Base-by-base conservation (phyloP, 805 yeast genomes). In the Lipomyces oligophaga region DNA sequence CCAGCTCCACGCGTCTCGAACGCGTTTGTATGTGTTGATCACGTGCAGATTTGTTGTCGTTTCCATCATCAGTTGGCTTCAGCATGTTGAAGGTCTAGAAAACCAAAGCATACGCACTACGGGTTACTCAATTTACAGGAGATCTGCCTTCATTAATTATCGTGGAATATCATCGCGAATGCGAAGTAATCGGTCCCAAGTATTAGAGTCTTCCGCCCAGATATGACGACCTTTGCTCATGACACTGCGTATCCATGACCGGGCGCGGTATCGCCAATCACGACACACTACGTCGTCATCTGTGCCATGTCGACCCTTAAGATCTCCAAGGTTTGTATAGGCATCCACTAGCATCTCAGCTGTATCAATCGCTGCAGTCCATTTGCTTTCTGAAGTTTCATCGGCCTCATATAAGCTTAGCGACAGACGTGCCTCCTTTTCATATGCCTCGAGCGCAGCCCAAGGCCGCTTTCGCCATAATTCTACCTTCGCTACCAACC, bases 181-280 rank as follows among this genome's bases (percentile, higher is more conserved):
- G 26, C 74, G 77, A 45, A 70, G 66, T 45, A 88, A 66, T 52
- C 71, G 73, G 34, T 80, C 78, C 85, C 90, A 88, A 1, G 87
- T 93, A 28, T 76, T 81, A 2, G 83, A 72, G 52, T 77, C 87
- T 57, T 84, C 89, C 18, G 38, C 38, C 96, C 96, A 88, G 53
- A 74, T 74, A 20, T 72, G 69, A 58, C 77, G 82, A 6, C 96
- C 96, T 61, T 81, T 83, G 15, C 90, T 80, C 77, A 85, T 74
- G 55, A 88, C 69, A 1, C 85, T 76, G 60, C 94, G 75, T 18
- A 88, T 74, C 1, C 85, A 71, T 13, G 84, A 74, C 52, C 81
- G 75, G 1, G 95, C 81, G 63, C 87, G 87, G 67, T 82, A 85
- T 61, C 79, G 83, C 97, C 97, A 89, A 62, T 88, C 95, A 60